phyloP scores from a whole-genome alignment of 768 basidiomycete species.

The Pulveroboletus sp. region DNA sequence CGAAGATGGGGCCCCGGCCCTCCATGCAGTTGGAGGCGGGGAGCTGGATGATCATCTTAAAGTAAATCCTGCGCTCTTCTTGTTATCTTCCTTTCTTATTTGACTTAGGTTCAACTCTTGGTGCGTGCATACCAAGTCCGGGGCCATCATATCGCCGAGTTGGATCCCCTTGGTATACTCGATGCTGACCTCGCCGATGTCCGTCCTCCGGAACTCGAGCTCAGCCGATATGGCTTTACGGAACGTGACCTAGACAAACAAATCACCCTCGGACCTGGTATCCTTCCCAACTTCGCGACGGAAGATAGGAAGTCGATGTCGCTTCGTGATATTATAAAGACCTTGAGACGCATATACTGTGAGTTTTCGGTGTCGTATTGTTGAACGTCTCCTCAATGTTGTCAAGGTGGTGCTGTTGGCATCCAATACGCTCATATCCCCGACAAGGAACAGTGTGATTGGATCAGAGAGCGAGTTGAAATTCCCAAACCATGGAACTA shows the following conservation, averaged over 20 bases:
- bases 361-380: conserved; percentile 28
- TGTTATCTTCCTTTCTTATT: background rate
- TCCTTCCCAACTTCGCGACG: conserved; percentile 90
- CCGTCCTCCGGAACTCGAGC: conserved; percentile 83
- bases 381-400: conserved; percentile 3
- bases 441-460: conserved; percentile 98
- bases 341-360: conserved; percentile 94
- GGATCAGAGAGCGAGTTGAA: conserved; percentile 96
- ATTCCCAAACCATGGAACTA: conserved; percentile 97
- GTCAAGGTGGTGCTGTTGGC: conserved; percentile 75
- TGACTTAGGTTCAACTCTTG: conserved; percentile 83
- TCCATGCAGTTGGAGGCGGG: conserved; percentile 62
- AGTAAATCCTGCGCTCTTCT: conserved; percentile 39
- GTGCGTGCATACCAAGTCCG: conserved; percentile 99
- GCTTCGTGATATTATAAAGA: conserved; percentile 85
- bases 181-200: conserved; percentile 79
- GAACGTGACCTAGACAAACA: conserved; percentile 93
- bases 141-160: conserved; percentile 92
- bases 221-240: conserved; percentile 92
- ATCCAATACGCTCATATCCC: conserved; percentile 95
- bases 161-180: conserved; percentile 93
- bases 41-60: conserved; percentile 94
- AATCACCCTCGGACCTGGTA: conserved; percentile 91
- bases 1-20: conserved; percentile 73
- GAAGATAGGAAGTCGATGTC: conserved; percentile 85